Conservation (phyloP, 2,329 filamentous ascomycete genomes). For the Aspergillus texensis region DNA sequence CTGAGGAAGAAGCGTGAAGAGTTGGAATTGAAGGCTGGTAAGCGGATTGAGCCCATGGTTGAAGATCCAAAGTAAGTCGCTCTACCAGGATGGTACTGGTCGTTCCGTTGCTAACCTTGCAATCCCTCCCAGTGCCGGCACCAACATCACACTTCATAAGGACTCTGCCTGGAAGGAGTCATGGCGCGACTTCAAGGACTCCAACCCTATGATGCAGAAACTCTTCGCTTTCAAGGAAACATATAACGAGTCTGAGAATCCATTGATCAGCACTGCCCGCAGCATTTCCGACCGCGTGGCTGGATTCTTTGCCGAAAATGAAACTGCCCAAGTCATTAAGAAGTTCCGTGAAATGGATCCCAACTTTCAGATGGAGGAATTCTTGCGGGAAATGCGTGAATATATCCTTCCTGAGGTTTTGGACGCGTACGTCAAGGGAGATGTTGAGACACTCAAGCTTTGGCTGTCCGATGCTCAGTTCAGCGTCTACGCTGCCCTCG, state of each 20-base stretch:
- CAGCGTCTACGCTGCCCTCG: conserved; percentile 93
- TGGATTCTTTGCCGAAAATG: conserved; percentile 97
- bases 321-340: conserved; percentile 96
- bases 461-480: conserved; percentile 97
- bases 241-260: conserved; percentile 97
- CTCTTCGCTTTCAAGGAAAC: conserved; percentile 82
- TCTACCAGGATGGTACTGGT: conserved; percentile 14
- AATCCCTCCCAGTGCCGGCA: conserved; percentile 70
- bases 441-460: conserved; percentile 83
- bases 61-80: conserved; percentile 83
- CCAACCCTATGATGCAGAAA: conserved; percentile 83
- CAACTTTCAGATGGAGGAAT: conserved; percentile 90
- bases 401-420: conserved; percentile 97
- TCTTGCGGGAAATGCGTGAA: conserved; percentile 91
- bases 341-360: conserved; percentile 97
- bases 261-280: conserved; percentile 86
- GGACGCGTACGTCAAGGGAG: conserved; percentile 97
- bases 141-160: conserved; percentile 93
- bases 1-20: conserved; percentile 72
- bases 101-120: conserved; percentile 31
- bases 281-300: conserved; percentile 91
- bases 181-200: conserved; percentile 95
- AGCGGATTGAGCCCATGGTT: conserved; percentile 63
- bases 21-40: conserved; percentile 59
- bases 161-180: conserved; percentile 97